Evolutionary conservation across 73 alveolate genomes (phyloP).

Genomic region (Stentor roeselii): DNA sequence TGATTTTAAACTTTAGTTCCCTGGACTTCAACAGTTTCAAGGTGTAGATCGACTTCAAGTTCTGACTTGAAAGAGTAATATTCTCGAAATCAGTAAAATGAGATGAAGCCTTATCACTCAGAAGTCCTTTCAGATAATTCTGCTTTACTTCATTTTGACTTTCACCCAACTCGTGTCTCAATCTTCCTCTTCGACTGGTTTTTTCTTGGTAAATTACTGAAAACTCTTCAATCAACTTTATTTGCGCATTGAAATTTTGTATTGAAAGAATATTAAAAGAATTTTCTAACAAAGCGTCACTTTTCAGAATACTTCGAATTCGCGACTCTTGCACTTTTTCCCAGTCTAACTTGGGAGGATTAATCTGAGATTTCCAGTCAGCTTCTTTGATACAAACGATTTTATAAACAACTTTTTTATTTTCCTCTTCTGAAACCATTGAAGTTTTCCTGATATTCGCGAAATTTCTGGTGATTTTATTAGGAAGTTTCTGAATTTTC

Average conservation of each 20-base stretch:
- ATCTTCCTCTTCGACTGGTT: not conserved
- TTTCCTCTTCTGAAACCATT: not conserved
- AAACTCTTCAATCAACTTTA: not conserved
- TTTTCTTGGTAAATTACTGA: not conserved
- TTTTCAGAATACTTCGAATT: not conserved
- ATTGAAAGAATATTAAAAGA: not conserved
- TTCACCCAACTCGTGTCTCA: not conserved
- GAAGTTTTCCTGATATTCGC: not conserved
- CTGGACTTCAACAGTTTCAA: slow-evolving; percentile 2
- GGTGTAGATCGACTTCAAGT: not conserved
- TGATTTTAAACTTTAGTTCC: not conserved
- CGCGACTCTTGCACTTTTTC: not conserved
- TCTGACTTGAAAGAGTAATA: not conserved
- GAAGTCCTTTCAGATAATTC: not conserved
- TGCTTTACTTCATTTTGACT: not conserved
- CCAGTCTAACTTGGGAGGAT: not conserved
- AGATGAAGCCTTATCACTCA: not conserved
- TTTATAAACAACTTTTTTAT: not conserved
- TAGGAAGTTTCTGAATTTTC: not conserved
- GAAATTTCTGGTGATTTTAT: not conserved
- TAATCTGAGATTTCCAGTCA: not conserved
- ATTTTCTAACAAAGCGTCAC: not conserved
- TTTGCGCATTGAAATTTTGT: not conserved
- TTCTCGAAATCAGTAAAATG: not conserved
- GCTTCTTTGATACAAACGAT: not conserved